phyloP scores from a whole-genome alignment of 345 rosid genomes.

The Sonneratia alba region DNA sequence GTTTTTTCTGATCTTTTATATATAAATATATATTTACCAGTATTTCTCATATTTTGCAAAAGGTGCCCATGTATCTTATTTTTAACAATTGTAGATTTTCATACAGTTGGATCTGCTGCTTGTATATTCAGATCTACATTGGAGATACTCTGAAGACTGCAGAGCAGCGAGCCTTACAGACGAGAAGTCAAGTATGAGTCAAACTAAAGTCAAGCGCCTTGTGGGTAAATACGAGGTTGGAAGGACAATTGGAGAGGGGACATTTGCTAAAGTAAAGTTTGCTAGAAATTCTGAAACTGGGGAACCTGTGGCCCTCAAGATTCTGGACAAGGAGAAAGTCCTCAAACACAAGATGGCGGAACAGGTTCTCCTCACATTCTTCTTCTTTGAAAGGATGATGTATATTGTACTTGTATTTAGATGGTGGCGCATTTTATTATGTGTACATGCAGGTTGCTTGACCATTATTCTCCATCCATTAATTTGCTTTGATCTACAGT shows the following conservation, averaged over 20 bases:
- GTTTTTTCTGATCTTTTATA: neutral
- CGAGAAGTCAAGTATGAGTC: slow-evolving; percentile 33
- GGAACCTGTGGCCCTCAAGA: slow-evolving; percentile 84
- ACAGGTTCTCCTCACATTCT: slow-evolving; percentile 44
- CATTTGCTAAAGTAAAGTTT: slow-evolving; percentile 96
- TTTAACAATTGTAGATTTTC: neutral
- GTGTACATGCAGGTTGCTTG: neutral
- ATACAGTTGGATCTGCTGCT: neutral
- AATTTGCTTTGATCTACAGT: neutral
- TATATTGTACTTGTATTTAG: neutral
- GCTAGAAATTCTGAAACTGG: slow-evolving; percentile 81
- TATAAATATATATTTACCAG: neutral
- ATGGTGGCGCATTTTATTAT: neutral
- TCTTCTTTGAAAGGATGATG: neutral
- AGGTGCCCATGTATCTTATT: neutral
- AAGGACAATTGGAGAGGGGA: slow-evolving; percentile 93
- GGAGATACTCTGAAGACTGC: neutral
- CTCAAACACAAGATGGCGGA: slow-evolving; percentile 95
- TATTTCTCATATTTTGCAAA: neutral
- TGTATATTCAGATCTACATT: neutral
- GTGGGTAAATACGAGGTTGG: slow-evolving; percentile 93
- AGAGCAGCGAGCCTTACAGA: neutral
- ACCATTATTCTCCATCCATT: neutral
- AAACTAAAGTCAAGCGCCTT: slow-evolving; percentile 62
- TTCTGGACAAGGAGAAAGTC: slow-evolving; percentile 95